phyloP scores from a whole-genome alignment of 352 stramenopile species.

The Phytophthora pini region DNA sequence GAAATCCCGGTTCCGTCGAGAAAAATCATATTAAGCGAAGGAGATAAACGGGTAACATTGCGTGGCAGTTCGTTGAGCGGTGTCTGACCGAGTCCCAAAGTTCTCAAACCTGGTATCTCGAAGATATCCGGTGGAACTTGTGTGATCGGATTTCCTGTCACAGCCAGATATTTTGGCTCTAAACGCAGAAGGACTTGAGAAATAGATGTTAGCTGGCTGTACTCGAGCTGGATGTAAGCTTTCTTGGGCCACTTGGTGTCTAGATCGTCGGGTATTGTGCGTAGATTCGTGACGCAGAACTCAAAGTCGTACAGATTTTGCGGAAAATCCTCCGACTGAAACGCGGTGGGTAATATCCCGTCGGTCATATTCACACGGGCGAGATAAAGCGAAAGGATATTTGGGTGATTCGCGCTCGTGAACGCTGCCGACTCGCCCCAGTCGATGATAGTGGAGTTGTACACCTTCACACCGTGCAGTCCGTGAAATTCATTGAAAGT shows the following conservation, averaged over 20 bases:
- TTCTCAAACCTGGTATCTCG: slow-evolving; percentile 1
- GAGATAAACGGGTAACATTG: slow-evolving; percentile 8
- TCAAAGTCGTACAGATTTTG: slow-evolving; percentile 39
- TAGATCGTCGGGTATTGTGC: slow-evolving; percentile 36
- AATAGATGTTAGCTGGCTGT: slow-evolving; percentile 19
- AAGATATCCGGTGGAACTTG: slow-evolving; percentile 32
- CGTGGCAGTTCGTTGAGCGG: slow-evolving; percentile 16
- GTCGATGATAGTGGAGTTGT: slow-evolving; percentile 42
- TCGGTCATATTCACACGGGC: slow-evolving; percentile 38
- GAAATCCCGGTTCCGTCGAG: slow-evolving; percentile 7
- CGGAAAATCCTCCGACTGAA: slow-evolving; percentile 44
- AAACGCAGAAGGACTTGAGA: slow-evolving; percentile 19
- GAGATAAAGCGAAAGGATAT: slow-evolving; percentile 36
- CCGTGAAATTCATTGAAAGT: slow-evolving; percentile 26
- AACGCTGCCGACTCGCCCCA: slow-evolving; percentile 38
- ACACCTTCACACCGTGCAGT: slow-evolving; percentile 44
- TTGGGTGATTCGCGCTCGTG: slow-evolving; percentile 21
- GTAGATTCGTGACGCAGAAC: slow-evolving; percentile 45
- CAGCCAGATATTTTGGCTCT: slow-evolving; percentile 15
- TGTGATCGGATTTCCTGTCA: slow-evolving; percentile 34
- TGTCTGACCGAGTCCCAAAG: slow-evolving; percentile 11
- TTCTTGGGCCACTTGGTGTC: slow-evolving; percentile 35
- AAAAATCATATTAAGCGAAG: not conserved
- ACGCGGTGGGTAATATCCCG: slow-evolving; percentile 30
- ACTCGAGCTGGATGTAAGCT: slow-evolving; percentile 26